Percentiles rank a stretch among this genome's conserved stretches.
Evolutionary conservation across 1,284 basidiomycete genomes (phyloP).

Genomic region (Pseudozyma pruni): DNA sequence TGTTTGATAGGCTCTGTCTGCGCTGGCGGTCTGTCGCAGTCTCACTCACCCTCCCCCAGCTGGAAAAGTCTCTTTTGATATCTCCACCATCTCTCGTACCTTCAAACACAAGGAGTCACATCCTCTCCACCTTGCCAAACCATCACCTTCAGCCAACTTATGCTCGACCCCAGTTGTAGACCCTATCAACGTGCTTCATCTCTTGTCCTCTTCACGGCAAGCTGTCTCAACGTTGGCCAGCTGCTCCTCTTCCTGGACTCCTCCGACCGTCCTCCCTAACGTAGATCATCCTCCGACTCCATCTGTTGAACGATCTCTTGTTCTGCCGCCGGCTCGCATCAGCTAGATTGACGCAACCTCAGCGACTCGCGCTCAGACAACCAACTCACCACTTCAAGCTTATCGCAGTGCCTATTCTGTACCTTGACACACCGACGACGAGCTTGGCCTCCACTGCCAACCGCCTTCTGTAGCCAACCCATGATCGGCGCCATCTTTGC

Average conservation of each 20-base stretch:
- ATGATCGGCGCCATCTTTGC: slow-evolving; percentile 43
- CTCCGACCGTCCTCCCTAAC: slow-evolving; percentile 61
- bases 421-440: slow-evolving; percentile 7
- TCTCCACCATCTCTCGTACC: neutral
- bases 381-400: too few relatives aligned
- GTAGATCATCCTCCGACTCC: slow-evolving; percentile 1
- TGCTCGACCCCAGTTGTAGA: slow-evolving; percentile 63
- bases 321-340: too few relatives aligned
- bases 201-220: slow-evolving; percentile 34
- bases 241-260: slow-evolving; percentile 63
- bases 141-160: slow-evolving; percentile 40
- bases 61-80: too few relatives aligned
- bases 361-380: neutral
- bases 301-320: neutral
- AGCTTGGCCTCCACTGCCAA: slow-evolving; percentile 49
- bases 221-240: slow-evolving; percentile 43
- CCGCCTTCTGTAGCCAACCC: slow-evolving; percentile 48
- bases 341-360: too few relatives aligned
- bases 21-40: too few relatives aligned
- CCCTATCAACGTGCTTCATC: slow-evolving; percentile 50
- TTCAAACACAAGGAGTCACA: slow-evolving; percentile 26
- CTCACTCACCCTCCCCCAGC: too few relatives aligned
- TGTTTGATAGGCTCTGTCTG: too few relatives aligned
- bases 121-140: slow-evolving; percentile 11
- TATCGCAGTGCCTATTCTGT: too few relatives aligned